Evolutionary conservation across 768 basidiomycete genomes (phyloP).

Genomic region (Hortiboletus campestris): DNA sequence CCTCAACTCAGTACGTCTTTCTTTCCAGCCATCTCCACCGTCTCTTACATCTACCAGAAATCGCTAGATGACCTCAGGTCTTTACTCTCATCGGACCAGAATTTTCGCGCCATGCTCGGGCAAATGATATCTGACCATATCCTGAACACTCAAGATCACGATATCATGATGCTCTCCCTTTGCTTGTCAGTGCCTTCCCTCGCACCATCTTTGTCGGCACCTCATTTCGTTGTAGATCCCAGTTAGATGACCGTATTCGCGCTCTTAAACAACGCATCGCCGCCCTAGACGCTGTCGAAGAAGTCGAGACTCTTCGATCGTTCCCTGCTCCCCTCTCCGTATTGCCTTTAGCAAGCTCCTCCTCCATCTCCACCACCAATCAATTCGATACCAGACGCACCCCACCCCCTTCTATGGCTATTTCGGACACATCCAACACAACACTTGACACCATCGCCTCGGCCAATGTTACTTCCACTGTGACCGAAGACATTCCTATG

Average conservation of each 20-base stretch:
- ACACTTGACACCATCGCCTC: slow-evolving; percentile 4
- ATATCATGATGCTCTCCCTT: slow-evolving; percentile 41
- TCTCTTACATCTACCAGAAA: slow-evolving; percentile 19
- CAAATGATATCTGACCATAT: slow-evolving; percentile 27
- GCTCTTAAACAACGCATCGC: slow-evolving; percentile 38
- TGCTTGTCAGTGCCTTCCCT: slow-evolving; percentile 35
- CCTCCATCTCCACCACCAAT: background rate
- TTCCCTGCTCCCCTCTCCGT: slow-evolving; percentile 1
- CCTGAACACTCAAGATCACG: slow-evolving; percentile 23
- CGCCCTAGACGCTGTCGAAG: slow-evolving; percentile 4
- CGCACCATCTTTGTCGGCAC: background rate
- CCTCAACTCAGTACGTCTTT: slow-evolving; percentile 12
- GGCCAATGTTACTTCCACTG: background rate
- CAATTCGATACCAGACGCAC: slow-evolving; percentile 6
- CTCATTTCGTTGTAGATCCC: slow-evolving; percentile 27
- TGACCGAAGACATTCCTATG: slow-evolving; percentile 1
- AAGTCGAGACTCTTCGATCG: background rate
- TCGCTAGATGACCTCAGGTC: slow-evolving; percentile 29
- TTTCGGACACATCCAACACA: slow-evolving; percentile 17
- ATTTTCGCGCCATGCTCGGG: slow-evolving; percentile 17
- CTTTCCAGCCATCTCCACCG: background rate
- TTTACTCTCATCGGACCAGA: slow-evolving; percentile 22
- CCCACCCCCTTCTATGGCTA: slow-evolving; percentile 14
- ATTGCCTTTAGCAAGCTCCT: background rate
- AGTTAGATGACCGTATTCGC: slow-evolving; percentile 37